Base-by-base conservation (phyloP, 768 basidiomycete species). In the Phylloporus rhodoxanthus region DNA sequence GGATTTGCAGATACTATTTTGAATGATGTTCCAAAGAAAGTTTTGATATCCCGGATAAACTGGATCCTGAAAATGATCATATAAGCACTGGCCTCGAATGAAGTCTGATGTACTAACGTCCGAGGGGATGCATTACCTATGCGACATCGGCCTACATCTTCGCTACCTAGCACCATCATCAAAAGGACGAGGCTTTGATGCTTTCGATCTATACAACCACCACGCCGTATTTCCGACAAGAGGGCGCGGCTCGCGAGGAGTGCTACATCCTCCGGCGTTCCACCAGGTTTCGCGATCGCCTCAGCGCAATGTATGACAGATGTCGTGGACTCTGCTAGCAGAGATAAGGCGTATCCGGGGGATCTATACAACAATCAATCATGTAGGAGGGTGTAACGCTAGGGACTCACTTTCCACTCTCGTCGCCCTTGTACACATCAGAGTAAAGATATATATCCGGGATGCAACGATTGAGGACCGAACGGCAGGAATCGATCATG, bases 391-490 rank as follows among this genome's bases (percentile, higher is more conserved):
- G 32, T 30, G 34, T 33, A n/a, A 45, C 30, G 11, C 25, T 13
- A 33, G 11, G 21, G 0, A 71, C 92, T 54, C 57, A 94, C 94
- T 92, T 97, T 68, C 95, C 95, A 57, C 91, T 93, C 54, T 98
- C 96, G 15, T 91, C 89, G 7, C 94, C 94, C 66, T 96, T 95
- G 71, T 96, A 98, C 20, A 97, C 93, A 56, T 99, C 96, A 4
- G 96, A 95, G 66, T 97, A 95, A 33, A 99, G 81, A 69, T 98
- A 97, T 25, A 97, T 93, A 65, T 99, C 96, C 32, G 96, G 95
- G 51, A 98, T 96, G 66, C 89, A 96, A 4, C 93, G 87, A 66
- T 97, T 98, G 38, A 99, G 74, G 20, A 99, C 76, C 2, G 91
- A 93, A 33, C 96, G 84, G 15, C 91, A 83, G 8, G 94, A 81